Evolutionary conservation across 495 filamentous ascomycete genomes (phyloP).

Genomic region (Cercophora samala): DNA sequence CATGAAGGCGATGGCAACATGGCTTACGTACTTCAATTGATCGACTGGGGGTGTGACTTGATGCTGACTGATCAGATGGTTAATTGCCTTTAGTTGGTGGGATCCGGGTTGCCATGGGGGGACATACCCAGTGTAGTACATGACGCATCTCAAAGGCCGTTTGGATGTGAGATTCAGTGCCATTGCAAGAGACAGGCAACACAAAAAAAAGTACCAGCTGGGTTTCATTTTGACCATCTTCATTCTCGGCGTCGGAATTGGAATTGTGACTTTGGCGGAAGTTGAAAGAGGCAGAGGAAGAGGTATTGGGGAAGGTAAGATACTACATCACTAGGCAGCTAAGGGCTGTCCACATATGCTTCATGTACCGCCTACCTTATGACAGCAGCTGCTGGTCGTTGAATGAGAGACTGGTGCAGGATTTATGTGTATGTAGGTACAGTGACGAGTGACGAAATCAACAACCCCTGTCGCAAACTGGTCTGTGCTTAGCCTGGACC

Average conservation of each 20-base stretch:
- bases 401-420: too few species aligned
- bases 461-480: background rate
- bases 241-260: too few species aligned
- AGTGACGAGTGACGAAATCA: slow-evolving; percentile 7
- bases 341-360: background rate
- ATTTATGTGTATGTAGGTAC: too few species aligned
- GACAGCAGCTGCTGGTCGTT: too few species aligned
- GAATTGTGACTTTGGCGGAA: too few species aligned
- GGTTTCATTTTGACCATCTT: slow-evolving; percentile 12
- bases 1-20: slow-evolving; percentile 70
- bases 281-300: too few species aligned
- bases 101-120: background rate
- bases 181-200: slow-evolving; percentile 20
- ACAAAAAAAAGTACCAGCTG: slow-evolving; percentile 16
- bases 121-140: slow-evolving; percentile 59
- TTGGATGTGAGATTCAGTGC: slow-evolving; percentile 22
- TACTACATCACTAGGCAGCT: too few species aligned
- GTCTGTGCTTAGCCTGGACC: background rate
- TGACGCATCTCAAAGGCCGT: slow-evolving; percentile 43
- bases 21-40: slow-evolving; percentile 50
- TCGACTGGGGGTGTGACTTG: slow-evolving; percentile 46
- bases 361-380: too few species aligned
- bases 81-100: background rate
- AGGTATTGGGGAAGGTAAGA: too few species aligned
- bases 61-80: slow-evolving; percentile 46